Evolutionary conservation across 2,329 filamentous ascomycete species (phyloP).

Genomic region (Dactylellina haptotyla): DNA sequence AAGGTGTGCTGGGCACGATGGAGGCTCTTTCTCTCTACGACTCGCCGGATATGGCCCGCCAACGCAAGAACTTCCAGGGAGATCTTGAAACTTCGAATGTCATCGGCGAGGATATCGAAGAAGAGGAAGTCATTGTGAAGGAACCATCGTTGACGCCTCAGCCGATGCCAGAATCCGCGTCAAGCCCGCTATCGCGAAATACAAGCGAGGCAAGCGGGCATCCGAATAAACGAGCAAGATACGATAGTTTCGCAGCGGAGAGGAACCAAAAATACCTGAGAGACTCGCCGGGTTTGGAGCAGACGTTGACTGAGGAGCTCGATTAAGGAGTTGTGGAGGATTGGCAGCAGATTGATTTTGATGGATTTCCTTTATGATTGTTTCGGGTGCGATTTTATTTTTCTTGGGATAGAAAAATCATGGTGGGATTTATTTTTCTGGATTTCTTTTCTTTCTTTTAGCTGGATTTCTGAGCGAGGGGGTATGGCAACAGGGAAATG

Average conservation of each 20-base stretch:
- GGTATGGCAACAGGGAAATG: neutral
- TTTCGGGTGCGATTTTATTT: neutral
- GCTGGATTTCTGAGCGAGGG: neutral
- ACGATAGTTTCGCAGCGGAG: constrained; percentile 37
- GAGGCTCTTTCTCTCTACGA: constrained; percentile 57
- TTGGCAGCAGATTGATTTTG: neutral
- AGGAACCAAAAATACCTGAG: constrained; percentile 44
- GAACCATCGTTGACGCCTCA: constrained; percentile 38
- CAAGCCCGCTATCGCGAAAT: constrained; percentile 15
- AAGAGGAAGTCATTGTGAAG: constrained; percentile 10
- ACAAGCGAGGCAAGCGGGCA: constrained; percentile 33
- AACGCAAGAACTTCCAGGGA: constrained; percentile 56
- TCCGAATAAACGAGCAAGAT: constrained; percentile 41
- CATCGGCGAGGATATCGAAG: constrained; percentile 37
- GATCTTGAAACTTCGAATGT: constrained; percentile 53
- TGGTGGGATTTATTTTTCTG: neutral
- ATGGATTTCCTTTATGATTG: neutral
- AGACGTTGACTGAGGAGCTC: constrained; percentile 41
- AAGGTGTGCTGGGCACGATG: constrained; percentile 56
- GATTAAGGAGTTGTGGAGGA: constrained; percentile 21
- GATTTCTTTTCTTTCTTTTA: constrained; percentile 9
- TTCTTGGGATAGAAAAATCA: constrained; percentile 25
- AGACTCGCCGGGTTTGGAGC: constrained; percentile 42
- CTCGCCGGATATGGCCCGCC: constrained; percentile 51
- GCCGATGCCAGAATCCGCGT: constrained; percentile 3